These are phyloP conservation scores for Umbelopsis sp. DNA, from an alignment of 192 early-diverging fungal genomes.

Conservation along the genomic window DNA sequence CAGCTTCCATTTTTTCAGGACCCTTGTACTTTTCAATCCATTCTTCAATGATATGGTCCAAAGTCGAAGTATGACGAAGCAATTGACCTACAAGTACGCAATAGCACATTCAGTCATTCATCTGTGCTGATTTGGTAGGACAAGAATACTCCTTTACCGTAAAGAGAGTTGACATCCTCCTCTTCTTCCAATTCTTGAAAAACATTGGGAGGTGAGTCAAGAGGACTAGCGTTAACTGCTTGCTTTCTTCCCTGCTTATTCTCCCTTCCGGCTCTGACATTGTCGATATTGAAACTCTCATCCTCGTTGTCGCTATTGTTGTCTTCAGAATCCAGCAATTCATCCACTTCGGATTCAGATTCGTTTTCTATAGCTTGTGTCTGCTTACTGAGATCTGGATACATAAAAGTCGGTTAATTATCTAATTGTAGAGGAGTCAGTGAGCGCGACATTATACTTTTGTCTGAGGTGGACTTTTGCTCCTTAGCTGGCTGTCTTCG, in stretches of 20 bases:
- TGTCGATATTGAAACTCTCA: neutral
- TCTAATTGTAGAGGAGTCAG: neutral
- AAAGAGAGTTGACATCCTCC: constrained; percentile 3
- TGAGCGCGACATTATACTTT: neutral
- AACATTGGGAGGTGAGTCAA: neutral
- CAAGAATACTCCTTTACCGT: neutral
- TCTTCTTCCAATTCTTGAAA: neutral
- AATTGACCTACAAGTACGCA: constrained; percentile 38
- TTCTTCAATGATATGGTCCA: constrained; percentile 65
- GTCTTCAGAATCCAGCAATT: neutral
- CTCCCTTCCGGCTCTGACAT: neutral
- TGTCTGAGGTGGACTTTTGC: neutral
- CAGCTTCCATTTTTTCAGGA: constrained; percentile 47
- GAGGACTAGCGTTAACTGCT: neutral
- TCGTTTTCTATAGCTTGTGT: neutral
- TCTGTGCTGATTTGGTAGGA: neutral
- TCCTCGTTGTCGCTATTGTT: neutral
- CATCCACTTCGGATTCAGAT: neutral
- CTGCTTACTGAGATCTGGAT: neutral
- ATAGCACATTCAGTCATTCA: neutral
- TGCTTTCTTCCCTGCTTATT: neutral
- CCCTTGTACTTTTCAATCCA: constrained; percentile 72
- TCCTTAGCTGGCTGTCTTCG: neutral
- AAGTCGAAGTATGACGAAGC: constrained; percentile 47
- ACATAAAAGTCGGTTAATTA: neutral